A percentile compares a stretch with the other conserved stretches of the same genome.
Evolutionary conservation across 2,329 filamentous ascomycete species (phyloP).

Genomic region (Salinomyces thailandicus): DNA sequence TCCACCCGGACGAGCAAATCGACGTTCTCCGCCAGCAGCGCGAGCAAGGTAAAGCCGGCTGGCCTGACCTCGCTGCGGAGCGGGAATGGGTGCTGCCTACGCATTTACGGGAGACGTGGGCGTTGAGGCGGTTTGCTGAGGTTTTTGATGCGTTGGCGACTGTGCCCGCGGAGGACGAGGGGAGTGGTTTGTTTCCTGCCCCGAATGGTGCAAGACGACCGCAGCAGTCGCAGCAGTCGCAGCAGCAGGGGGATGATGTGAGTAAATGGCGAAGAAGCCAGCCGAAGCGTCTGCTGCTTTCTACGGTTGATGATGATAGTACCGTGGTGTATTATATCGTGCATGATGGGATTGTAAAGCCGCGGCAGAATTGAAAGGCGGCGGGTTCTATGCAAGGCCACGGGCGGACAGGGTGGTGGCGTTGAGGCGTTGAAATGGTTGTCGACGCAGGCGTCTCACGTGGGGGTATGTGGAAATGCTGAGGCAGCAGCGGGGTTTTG

Average conservation of each 20-base stretch:
- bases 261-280: conserved; percentile 30
- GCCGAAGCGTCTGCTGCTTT: conserved; percentile 60
- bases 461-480: too few species aligned
- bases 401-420: too few species aligned
- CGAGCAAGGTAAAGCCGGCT: conserved; percentile 24
- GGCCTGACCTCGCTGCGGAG: conserved; percentile 32
- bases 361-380: conserved; percentile 72
- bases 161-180: conserved; percentile 31
- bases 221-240: conserved; percentile 1
- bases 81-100: conserved; percentile 68
- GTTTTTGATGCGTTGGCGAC: conserved; percentile 52
- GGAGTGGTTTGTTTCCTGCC: conserved; percentile 9
- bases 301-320: conserved; percentile 67
- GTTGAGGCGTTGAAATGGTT: too few species aligned
- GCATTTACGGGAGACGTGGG: conserved; percentile 63
- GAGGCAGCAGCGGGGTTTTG: too few species aligned
- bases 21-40: conserved; percentile 51
- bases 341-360: conserved; percentile 80
- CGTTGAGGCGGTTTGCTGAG: conserved; percentile 52
- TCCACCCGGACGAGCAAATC: conserved; percentile 75
- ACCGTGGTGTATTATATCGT: conserved; percentile 77
- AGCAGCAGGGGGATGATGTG: conserved; percentile 8
- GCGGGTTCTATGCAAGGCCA: background rate
- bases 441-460: too few species aligned
- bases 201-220: conserved; percentile 4